A percentile compares a stretch with the other conserved stretches of the same genome.
phyloP scores from a whole-genome alignment of 495 filamentous ascomycete genomes.

The Hypomontagnella monticulosa region DNA sequence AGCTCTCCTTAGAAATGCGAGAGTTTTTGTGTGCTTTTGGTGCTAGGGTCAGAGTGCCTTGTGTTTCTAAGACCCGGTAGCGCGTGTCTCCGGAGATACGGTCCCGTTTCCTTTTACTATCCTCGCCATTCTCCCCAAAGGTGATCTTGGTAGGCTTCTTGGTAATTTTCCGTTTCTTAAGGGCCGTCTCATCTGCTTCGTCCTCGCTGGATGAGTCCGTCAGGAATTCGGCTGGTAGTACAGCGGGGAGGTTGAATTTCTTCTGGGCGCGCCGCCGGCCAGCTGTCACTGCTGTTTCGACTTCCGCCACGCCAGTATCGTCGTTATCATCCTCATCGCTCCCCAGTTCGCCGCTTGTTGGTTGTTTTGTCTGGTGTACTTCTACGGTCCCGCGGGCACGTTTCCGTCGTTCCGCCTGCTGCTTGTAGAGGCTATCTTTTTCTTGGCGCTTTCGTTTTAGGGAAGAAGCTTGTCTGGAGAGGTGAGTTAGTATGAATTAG shows the following conservation, averaged over 20 bases:
- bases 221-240: constrained; percentile 58
- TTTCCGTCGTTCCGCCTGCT: constrained; percentile 56
- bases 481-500: constrained; percentile 14
- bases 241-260: constrained; percentile 49
- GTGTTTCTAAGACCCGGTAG: constrained; percentile 51
- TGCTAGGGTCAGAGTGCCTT: constrained; percentile 48
- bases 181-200: constrained; percentile 44
- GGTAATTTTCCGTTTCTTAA: constrained; percentile 25
- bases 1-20: constrained; percentile 44
- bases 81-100: constrained; percentile 52
- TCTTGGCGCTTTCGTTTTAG: constrained; percentile 58
- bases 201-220: constrained; percentile 54
- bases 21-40: constrained; percentile 51
- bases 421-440: constrained; percentile 56
- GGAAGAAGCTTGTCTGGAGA: constrained; percentile 50
- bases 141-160: constrained; percentile 50
- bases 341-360: not conserved
- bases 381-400: constrained; percentile 30
- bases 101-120: constrained; percentile 38
- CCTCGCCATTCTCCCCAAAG: constrained; percentile 39
- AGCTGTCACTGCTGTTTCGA: constrained; percentile 31
- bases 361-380: constrained; percentile 20
- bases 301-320: constrained; percentile 14
- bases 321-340: constrained; percentile 11
- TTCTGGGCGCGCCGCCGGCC: constrained; percentile 40